Percentiles rank a stretch among this genome's conserved stretches.
These are phyloP conservation scores for Apiotrichum mycotoxinovorans DNA, from an alignment of 1,284 basidiomycete species.

Conservation along the genomic window DNA sequence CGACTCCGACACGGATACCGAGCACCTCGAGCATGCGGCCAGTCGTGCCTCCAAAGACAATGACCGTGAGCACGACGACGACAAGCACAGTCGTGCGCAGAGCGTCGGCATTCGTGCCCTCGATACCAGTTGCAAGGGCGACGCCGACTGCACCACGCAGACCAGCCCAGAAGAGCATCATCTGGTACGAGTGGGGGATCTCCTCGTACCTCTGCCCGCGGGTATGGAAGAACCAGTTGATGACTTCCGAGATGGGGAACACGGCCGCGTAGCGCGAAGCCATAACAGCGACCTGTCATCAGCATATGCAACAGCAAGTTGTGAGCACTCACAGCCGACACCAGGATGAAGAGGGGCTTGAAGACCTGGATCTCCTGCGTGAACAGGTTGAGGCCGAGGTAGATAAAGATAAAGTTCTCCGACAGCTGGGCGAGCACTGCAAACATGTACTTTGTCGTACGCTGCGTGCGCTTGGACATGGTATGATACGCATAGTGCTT, in stretches of 20 bases:
- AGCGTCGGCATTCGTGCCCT: conserved; percentile 83
- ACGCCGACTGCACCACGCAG: conserved; percentile 94
- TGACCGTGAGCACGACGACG: conserved; percentile 90
- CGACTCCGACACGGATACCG: conserved; percentile 93
- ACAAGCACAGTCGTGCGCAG: conserved; percentile 91
- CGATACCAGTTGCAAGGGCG: conserved; percentile 91
- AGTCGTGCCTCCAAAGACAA: conserved; percentile 95
- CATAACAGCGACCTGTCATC: conserved; percentile 68
- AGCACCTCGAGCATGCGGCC: conserved; percentile 94
- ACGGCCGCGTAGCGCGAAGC: conserved; percentile 94
- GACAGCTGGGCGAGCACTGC: conserved; percentile 85
- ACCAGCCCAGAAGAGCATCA: conserved; percentile 99
- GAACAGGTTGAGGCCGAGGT: conserved; percentile 93
- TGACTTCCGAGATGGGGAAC: conserved; percentile 90
- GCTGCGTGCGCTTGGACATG: conserved; percentile 92
- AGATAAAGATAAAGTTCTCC: conserved; percentile 99
- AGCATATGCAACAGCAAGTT: background rate
- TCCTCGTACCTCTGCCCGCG: conserved; percentile 82
- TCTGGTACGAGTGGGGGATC: conserved; percentile 90
- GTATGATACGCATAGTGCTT: conserved; percentile 99
- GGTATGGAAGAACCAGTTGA: conserved; percentile 84
- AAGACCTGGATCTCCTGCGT: conserved; percentile 83
- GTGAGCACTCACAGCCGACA: conserved; percentile 61
- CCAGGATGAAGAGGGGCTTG: conserved; percentile 91
- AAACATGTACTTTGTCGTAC: conserved; percentile 94